phyloP scores from a whole-genome alignment of 1,139 yeast genomes.

The Lodderomyces margitis region DNA sequence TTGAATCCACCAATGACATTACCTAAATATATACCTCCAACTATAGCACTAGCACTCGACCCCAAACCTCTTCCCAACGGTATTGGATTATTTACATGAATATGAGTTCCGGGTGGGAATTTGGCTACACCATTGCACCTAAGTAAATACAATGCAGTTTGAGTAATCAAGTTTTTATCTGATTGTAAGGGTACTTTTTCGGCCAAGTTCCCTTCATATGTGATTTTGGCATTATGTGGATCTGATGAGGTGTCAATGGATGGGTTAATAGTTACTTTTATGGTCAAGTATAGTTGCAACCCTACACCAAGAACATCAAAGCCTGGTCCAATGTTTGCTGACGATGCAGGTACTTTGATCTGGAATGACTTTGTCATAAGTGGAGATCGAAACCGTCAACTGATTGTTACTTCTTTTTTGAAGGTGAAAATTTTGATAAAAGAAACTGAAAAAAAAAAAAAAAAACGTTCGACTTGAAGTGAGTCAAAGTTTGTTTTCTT shows the following conservation, averaged over 20 bases:
- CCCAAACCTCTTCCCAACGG: slow-evolving; percentile 97
- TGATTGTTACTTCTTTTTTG: too few species aligned
- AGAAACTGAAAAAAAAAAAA: background rate
- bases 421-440: background rate
- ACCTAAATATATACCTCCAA: slow-evolving; percentile 93
- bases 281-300: slow-evolving; percentile 66
- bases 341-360: slow-evolving; percentile 90
- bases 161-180: slow-evolving; percentile 79
- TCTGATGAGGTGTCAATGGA: slow-evolving; percentile 50
- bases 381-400: too few species aligned
- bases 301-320: slow-evolving; percentile 96
- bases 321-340: slow-evolving; percentile 98
- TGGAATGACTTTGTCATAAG: slow-evolving; percentile 26
- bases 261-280: slow-evolving; percentile 65
- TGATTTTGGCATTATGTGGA: slow-evolving; percentile 65
- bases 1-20: slow-evolving; percentile 76
- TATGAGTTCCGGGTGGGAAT: slow-evolving; percentile 83
- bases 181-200: slow-evolving; percentile 73
- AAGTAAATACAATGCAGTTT: slow-evolving; percentile 87
- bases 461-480: background rate
- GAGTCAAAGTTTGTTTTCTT: too few species aligned
- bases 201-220: slow-evolving; percentile 77
- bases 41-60: slow-evolving; percentile 98
- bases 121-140: slow-evolving; percentile 72
- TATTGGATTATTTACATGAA: slow-evolving; percentile 83